phyloP scores from a whole-genome alignment of 163 green algal genomes.

The Picocystis sp. region DNA sequence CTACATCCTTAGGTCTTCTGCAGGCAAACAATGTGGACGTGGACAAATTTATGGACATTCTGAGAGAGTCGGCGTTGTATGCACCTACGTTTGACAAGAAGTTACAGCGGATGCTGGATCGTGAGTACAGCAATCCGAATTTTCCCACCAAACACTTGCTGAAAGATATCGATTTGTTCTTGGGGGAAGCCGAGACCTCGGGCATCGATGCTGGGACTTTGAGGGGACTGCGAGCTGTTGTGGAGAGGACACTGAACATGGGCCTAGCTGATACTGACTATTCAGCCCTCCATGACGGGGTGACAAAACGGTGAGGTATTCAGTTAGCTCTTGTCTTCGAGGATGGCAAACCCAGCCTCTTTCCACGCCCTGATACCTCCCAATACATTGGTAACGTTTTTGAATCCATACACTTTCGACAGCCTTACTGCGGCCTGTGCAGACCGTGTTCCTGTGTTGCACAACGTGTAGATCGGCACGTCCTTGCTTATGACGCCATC shows the following conservation, averaged over 20 bases:
- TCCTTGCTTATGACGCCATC: no score
- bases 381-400: no score
- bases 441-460: no score
- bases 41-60: conserved; percentile 20
- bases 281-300: conserved; percentile 14
- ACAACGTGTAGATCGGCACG: no score
- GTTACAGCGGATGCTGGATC: conserved; percentile 16
- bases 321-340: no score
- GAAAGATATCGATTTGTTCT: conserved; percentile 20
- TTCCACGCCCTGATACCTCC: no score
- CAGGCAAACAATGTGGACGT: conserved; percentile 1
- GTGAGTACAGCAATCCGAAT: conserved; percentile 16
- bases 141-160: conserved; percentile 23
- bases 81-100: conserved; percentile 25
- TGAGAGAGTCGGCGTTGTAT: conserved; percentile 14
- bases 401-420: no score
- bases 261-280: conserved; percentile 20
- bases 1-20: conserved; percentile 19
- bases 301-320: conserved; percentile 3
- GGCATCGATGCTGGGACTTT: conserved; percentile 11
- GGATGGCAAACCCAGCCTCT: no score
- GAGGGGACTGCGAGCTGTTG: conserved; percentile 12
- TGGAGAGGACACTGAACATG: conserved; percentile 7
- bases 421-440: no score
- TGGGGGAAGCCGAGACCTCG: conserved; percentile 8